Evolutionary conservation across 2,329 filamentous ascomycete genomes (phyloP).

Genomic region (Furcasterigmium sp.): DNA sequence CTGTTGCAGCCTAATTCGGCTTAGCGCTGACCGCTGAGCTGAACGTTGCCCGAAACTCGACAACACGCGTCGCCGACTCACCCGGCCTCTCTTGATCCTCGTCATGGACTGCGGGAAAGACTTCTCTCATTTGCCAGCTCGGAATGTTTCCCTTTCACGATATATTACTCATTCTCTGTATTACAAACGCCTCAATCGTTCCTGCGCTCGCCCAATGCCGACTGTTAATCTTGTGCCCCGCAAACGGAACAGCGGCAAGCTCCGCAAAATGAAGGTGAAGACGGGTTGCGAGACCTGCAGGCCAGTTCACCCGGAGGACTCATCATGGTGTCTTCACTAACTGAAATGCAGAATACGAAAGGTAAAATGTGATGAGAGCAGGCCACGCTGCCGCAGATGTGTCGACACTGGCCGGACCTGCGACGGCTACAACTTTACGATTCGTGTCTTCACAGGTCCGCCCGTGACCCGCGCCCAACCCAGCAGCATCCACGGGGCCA

Average conservation of each 20-base stretch:
- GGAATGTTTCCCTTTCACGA: too few relatives aligned
- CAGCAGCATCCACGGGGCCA: conserved; percentile 9
- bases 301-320: conserved; percentile 19
- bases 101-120: too few relatives aligned
- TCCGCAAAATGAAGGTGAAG: conserved; percentile 31
- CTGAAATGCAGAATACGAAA: conserved; percentile 25
- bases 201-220: conserved; percentile 13
- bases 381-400: conserved; percentile 27
- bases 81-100: too few relatives aligned
- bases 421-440: conserved; percentile 35
- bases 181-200: too few relatives aligned
- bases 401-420: conserved; percentile 33
- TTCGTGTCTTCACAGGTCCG: conserved; percentile 20
- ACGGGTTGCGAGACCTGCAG: conserved; percentile 38
- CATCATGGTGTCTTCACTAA: conserved; percentile 10
- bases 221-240: conserved; percentile 11
- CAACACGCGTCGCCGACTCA: too few relatives aligned
- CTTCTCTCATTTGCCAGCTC: too few relatives aligned
- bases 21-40: conserved; percentile 11
- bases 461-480: conserved; percentile 10
- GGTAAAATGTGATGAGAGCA: conserved; percentile 31
- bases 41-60: too few relatives aligned
- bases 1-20: conserved; percentile 21
- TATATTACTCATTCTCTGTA: too few relatives aligned
- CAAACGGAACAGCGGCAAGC: conserved; percentile 20